Base-by-base conservation (phyloP, 768 basidiomycete species). In the Phaeotremella skinneri region DNA sequence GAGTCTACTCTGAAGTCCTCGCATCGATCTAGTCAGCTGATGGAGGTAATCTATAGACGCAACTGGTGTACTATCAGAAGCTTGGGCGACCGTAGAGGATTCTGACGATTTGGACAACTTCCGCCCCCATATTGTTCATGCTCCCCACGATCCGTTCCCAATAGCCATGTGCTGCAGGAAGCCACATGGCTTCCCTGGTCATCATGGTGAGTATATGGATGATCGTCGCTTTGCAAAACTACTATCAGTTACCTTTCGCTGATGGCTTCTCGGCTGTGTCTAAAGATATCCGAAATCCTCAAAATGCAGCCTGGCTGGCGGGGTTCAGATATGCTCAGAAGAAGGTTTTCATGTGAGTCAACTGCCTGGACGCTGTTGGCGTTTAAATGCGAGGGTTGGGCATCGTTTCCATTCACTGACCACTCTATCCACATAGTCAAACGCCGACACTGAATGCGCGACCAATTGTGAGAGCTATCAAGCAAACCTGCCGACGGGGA, bases 371-470 rank as follows among this genome's bases (percentile, higher is more conserved):
- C 43, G 27, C 34, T 16, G 4, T 42, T 39, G n/a, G 20, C 17
- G 2, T 49, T 49, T 25, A 52, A n/a, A 49, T 21, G 17, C 41
- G 52, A n/a, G 48, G 26, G n/a, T 25, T 49, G n/a, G n/a, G n/a
- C 13, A 45, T 13, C 7, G 41, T n/a, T 25, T 29, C 55, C 14
- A 16, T 47, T 20, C 7, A 21, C 47, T 52, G 1, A 30, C 41
- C 17, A 11, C 49, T 45, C 62, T 21, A 57, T 52, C n/a, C 45
- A 20, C n/a, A 2, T 66, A 82, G 81, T 55, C 87, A 88, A 80
- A 84, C 85, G 0, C 87, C 87, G 1, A 86, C 85, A 6, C 81
- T 87, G 59, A 88, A 88, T 59, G 86, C 87, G 2, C 75, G 74
- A 17, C 87, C 86, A 2, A 81, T 85, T 27, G 81, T 87, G 21